A percentile compares a stretch with the other conserved stretches of the same genome.
These are phyloP conservation scores for Naumovozyma castellii DNA, from an alignment of 805 yeast species.

Conservation along the genomic window DNA sequence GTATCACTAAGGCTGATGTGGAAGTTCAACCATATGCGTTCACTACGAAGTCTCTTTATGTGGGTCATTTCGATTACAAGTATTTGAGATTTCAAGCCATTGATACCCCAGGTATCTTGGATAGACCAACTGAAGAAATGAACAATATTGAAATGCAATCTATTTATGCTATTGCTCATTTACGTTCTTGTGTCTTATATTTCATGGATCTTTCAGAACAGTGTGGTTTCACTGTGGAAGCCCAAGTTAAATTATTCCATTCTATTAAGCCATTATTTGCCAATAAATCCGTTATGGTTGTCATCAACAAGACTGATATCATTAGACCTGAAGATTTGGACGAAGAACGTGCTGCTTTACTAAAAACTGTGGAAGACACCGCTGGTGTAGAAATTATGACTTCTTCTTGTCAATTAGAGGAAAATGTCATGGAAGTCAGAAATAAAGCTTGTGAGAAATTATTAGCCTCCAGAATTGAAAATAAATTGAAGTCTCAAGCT, in stretches of 20 bases:
- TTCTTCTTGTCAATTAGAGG: constrained; percentile 89
- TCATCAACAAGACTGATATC: constrained; percentile 90
- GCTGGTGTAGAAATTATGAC: constrained; percentile 88
- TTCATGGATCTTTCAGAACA: constrained; percentile 98
- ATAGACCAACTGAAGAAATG: constrained; percentile 99
- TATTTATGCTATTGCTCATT: constrained; percentile 96
- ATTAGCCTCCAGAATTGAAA: constrained; percentile 91
- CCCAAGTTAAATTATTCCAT: constrained; percentile 93
- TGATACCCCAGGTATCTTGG: constrained; percentile 98
- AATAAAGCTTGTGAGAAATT: constrained; percentile 96
- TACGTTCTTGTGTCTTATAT: constrained; percentile 90
- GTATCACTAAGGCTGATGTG: constrained; percentile 95
- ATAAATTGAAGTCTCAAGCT: constrained; percentile 86
- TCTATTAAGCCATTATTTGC: constrained; percentile 95
- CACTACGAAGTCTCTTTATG: constrained; percentile 94
- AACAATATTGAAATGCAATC: constrained; percentile 99
- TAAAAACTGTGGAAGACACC: constrained; percentile 52
- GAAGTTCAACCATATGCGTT: constrained; percentile 99
- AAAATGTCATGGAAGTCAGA: constrained; percentile 89
- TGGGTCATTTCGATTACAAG: constrained; percentile 98
- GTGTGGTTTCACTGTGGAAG: constrained; percentile 96
- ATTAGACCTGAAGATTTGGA: constrained; percentile 76
- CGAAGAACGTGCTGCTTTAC: constrained; percentile 59
- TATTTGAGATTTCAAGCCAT: constrained; percentile 96
- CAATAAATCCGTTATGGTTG: constrained; percentile 91